A percentile compares a stretch with the other conserved stretches of the same genome.
Evolutionary conservation across 2,329 filamentous ascomycete genomes (phyloP).

Genomic region (Domatiomyces globalis): DNA sequence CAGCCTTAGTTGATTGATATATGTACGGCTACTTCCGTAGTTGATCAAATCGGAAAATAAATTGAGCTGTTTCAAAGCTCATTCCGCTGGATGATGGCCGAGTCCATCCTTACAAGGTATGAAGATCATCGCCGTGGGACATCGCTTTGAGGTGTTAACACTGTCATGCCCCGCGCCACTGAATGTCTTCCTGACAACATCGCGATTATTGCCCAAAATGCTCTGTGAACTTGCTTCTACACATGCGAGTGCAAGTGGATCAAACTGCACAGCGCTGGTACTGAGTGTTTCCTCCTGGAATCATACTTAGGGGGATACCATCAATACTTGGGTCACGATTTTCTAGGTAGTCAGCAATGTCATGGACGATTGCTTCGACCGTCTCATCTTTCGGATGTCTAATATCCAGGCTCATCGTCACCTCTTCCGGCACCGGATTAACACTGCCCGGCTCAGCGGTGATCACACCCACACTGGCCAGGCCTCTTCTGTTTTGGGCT

Average conservation of each 20-base stretch:
- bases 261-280: conserved; percentile 40
- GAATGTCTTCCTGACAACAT: conserved; percentile 35
- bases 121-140: conserved; percentile 50
- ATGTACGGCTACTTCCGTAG: too few relatives aligned
- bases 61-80: too few relatives aligned
- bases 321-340: not conserved
- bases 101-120: conserved; percentile 44
- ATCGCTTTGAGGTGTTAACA: conserved; percentile 40
- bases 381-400: conserved; percentile 11
- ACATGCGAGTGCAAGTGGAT: conserved; percentile 46
- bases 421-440: conserved; percentile 57
- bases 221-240: conserved; percentile 42
- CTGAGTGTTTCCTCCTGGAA: not conserved
- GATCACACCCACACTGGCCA: conserved; percentile 58
- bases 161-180: conserved; percentile 48
- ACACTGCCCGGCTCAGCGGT: conserved; percentile 52
- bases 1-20: too few relatives aligned
- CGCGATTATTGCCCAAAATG: conserved; percentile 34
- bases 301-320: not conserved
- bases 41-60: too few relatives aligned
- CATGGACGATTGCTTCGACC: conserved; percentile 7
- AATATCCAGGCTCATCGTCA: conserved; percentile 25
- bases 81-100: not conserved
- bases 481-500: conserved; percentile 41
- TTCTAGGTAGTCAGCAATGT: not conserved